phyloP scores from a whole-genome alignment of 176 grass and related monocot species.

The Avena insularis region DNA sequence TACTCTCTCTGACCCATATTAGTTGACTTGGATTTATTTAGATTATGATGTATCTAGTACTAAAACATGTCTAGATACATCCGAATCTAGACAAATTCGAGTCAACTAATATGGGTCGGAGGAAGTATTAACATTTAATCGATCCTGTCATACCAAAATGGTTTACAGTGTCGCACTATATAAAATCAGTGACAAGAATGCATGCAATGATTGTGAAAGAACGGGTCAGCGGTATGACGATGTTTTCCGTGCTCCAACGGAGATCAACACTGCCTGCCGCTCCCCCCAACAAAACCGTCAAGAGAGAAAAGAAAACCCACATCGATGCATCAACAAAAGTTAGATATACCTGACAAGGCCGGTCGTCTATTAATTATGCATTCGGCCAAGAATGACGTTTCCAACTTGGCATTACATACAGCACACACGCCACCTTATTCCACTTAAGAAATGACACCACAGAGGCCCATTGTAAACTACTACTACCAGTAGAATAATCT shows the following conservation, averaged over 20 bases:
- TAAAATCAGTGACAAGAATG: not conserved
- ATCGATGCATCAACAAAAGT: not conserved
- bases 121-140: too few relatives aligned
- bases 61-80: too few relatives aligned
- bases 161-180: too few relatives aligned
- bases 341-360: not conserved
- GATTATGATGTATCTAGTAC: too few relatives aligned
- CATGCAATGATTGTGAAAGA: not conserved
- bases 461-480: not conserved
- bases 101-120: too few relatives aligned
- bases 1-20: too few relatives aligned
- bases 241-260: not conserved
- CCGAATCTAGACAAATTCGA: too few relatives aligned
- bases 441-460: constrained; percentile 30
- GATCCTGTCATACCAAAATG: too few relatives aligned
- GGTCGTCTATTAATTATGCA: constrained; percentile 36
- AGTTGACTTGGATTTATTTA: too few relatives aligned
- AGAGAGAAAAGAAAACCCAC: not conserved
- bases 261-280: not conserved
- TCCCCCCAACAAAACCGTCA: not conserved
- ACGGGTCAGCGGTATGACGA: not conserved
- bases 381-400: constrained; percentile 47
- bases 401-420: constrained; percentile 45
- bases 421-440: constrained; percentile 18
- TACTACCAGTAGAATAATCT: constrained; percentile 6